Conservation (phyloP, 202 grass and related monocot species). For the Brachypodium distachyon region DNA sequence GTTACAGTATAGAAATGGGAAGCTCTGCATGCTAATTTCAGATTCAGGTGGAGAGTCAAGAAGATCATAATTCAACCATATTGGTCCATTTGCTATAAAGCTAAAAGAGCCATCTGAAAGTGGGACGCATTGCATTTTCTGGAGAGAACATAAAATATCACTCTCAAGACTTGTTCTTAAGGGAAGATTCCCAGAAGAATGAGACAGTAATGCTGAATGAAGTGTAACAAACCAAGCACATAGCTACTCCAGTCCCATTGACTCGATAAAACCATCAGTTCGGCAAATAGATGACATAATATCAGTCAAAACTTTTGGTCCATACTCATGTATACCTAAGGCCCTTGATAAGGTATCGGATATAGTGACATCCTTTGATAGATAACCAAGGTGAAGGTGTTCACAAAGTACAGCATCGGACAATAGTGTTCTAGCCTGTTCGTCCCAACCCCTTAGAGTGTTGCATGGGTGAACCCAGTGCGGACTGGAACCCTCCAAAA, state of each 20-base stretch:
- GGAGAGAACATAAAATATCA: conserved; percentile 52
- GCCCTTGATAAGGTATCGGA: conserved; percentile 72
- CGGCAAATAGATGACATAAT: conserved; percentile 61
- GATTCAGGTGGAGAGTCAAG: conserved; percentile 37
- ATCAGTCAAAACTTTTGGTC: conserved; percentile 71
- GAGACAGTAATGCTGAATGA: conserved; percentile 43
- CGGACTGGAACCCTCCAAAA: conserved; percentile 69
- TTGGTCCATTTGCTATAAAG: conserved; percentile 62
- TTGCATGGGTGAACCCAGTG: conserved; percentile 71
- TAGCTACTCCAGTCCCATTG: conserved; percentile 69
- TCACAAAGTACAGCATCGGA: conserved; percentile 63
- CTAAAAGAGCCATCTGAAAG: conserved; percentile 83
- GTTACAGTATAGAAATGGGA: conserved; percentile 57
- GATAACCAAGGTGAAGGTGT: conserved; percentile 76
- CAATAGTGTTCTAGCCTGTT: conserved; percentile 53
- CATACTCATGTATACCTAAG: conserved; percentile 72
- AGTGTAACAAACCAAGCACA: conserved; percentile 79
- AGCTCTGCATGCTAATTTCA: conserved; percentile 50
- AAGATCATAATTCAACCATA: conserved; percentile 82
- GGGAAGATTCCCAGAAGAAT: conserved; percentile 43
- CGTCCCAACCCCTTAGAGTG: conserved; percentile 64
- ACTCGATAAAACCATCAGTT: conserved; percentile 45
- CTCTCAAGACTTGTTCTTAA: conserved; percentile 35
- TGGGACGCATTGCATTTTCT: conserved; percentile 72
- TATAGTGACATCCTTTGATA: conserved; percentile 61